phyloP scores from a whole-genome alignment of 2,329 filamentous ascomycete genomes.

The Colletotrichum brevisporum region DNA sequence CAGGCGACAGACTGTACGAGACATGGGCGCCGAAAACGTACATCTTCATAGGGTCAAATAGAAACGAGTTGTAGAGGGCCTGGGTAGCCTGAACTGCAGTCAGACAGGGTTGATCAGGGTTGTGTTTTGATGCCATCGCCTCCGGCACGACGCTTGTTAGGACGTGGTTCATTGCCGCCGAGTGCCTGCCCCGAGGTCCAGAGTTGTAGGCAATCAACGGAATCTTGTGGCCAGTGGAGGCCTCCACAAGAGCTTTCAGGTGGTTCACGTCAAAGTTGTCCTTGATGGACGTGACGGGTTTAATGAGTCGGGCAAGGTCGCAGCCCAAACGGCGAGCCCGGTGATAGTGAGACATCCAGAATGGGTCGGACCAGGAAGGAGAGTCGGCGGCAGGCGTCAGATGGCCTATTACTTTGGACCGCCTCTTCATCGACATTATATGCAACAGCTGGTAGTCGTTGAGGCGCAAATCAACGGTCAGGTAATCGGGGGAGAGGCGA shows the following conservation, averaged over 20 bases:
- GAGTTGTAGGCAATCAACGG: slow-evolving; percentile 77
- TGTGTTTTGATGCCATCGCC: slow-evolving; percentile 45
- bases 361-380: slow-evolving; percentile 68
- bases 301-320: slow-evolving; percentile 73
- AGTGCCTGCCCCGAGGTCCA: slow-evolving; percentile 73
- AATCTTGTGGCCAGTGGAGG: slow-evolving; percentile 57
- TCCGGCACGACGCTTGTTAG: slow-evolving; percentile 73
- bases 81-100: slow-evolving; percentile 75
- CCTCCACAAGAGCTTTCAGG: slow-evolving; percentile 65
- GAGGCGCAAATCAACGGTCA: slow-evolving; percentile 73
- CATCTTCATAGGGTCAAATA: slow-evolving; percentile 78
- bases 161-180: slow-evolving; percentile 76
- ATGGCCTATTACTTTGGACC: slow-evolving; percentile 74
- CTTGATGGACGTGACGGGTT: slow-evolving; percentile 67
- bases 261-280: slow-evolving; percentile 74
- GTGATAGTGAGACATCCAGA: slow-evolving; percentile 71
- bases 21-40: slow-evolving; percentile 83
- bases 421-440: slow-evolving; percentile 65
- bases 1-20: slow-evolving; percentile 80
- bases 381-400: slow-evolving; percentile 58
- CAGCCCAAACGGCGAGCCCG: slow-evolving; percentile 71
- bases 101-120: slow-evolving; percentile 51
- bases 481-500: slow-evolving; percentile 73
- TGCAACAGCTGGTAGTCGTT: slow-evolving; percentile 65
- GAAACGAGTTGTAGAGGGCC: slow-evolving; percentile 76